Base-by-base conservation (phyloP, 108 stramenopile genomes). In the Cyclotella cryptica region DNA sequence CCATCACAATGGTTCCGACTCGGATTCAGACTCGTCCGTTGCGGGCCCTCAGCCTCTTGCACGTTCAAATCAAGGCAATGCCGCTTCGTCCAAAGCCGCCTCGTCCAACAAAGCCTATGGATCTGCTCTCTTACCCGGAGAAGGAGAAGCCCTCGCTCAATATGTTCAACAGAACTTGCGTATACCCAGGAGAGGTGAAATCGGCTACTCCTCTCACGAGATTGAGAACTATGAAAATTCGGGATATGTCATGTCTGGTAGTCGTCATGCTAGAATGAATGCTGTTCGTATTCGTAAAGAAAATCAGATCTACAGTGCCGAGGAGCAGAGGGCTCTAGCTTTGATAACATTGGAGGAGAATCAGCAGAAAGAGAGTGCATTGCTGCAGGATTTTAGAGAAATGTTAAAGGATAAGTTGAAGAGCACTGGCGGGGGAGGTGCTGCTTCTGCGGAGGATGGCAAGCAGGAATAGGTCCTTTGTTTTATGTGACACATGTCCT, bases 281-380 rank as follows among this genome's bases (percentile, higher is more conserved):
- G 99, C 97, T 14, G 96, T 99, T 21, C 97, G 99, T 86, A 88
- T 99, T 42, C 90, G 99, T n/a, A 99, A 99, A 90, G 99, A 99
- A 84, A 98, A 98, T 79, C 99, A 99, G 86, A 97, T 99, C 41
- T 98, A 98, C 78, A 90, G 90, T 42, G 98, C 98, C 14, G 98
- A 98, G 84, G 99, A 99, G 81, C 97, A 98, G 64, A 85, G 96
- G 9, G 98, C 98, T 1, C 84, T 99, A 66, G 99, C 99, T 15
- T 76, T 98, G 64, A 96, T 98, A 67, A 98, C 95, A 47, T 86
- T 97, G 79, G 98, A 99, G 83, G 97, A 98, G 84, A 97, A 98
- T 74, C 96, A 98, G 79, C 97, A 98, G 81, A 96, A 97, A 83
- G 98, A 99, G 69, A 88, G 90, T 45, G 92, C 90, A n/a, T 75